Conservation (phyloP, 2,329 filamentous ascomycete species). For the Aspergillus sp. region DNA sequence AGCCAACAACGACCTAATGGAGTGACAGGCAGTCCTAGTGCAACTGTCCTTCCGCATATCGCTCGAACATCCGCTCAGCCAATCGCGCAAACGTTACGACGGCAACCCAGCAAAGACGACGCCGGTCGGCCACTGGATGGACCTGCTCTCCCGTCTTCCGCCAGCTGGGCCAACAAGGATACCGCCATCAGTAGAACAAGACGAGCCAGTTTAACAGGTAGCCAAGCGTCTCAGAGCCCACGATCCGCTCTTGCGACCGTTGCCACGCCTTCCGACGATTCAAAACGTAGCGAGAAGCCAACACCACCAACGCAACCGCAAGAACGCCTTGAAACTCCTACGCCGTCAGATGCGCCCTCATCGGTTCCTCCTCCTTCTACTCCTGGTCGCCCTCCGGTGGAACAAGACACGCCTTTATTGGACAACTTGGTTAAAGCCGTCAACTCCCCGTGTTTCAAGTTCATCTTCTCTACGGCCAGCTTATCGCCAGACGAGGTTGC, state of each 20-base stretch:
- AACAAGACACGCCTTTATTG: conserved; percentile 37
- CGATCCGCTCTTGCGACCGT: conserved; percentile 59
- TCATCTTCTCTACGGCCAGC: conserved; percentile 56
- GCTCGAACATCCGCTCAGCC: conserved; percentile 57
- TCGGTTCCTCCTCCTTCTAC: conserved; percentile 27
- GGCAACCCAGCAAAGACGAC: conserved; percentile 75
- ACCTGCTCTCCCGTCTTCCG: conserved; percentile 89
- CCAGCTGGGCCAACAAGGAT: conserved; percentile 83
- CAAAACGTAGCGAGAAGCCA: conserved; percentile 40
- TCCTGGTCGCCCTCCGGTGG: conserved; percentile 23
- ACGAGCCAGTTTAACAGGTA: conserved; percentile 76
- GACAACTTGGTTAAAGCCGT: conserved; percentile 52
- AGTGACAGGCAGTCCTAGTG: conserved; percentile 26
- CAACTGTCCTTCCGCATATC: conserved; percentile 41
- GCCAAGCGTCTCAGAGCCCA: conserved; percentile 80
- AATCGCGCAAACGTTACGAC: conserved; percentile 65
- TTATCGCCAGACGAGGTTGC: conserved; percentile 55
- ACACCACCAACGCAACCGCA: conserved; percentile 25
- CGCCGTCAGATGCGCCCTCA: conserved; percentile 28
- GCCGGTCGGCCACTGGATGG: conserved; percentile 72
- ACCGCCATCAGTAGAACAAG: conserved; percentile 69
- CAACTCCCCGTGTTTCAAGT: conserved; percentile 56
- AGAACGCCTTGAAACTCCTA: conserved; percentile 32
- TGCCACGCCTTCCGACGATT: conserved; percentile 40
- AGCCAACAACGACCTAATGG: conserved; percentile 67